phyloP scores from a whole-genome alignment of 441 rosid species.

The Lepidium campestre region DNA sequence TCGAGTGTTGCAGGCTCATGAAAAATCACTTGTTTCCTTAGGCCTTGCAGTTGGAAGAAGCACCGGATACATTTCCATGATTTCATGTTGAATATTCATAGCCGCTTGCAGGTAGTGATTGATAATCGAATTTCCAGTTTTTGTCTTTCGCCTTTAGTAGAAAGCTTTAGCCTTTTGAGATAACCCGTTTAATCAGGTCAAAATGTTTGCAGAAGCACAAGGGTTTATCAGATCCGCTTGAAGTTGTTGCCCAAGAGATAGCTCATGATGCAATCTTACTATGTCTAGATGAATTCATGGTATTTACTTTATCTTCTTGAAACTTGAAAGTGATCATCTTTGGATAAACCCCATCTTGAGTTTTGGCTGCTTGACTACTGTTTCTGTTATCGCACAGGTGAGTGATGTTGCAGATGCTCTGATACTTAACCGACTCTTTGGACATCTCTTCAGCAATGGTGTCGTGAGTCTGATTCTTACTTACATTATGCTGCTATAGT shows the following conservation, averaged over 20 bases:
- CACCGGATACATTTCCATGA: conserved; percentile 97
- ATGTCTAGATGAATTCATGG: conserved; percentile 97
- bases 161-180: conserved; percentile 4
- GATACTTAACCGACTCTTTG: conserved; percentile 78
- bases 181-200: background rate
- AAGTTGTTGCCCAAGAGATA: conserved; percentile 96
- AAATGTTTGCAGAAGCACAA: conserved; percentile 67
- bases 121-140: background rate
- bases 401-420: conserved; percentile 67
- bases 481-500: background rate
- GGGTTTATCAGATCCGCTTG: conserved; percentile 96
- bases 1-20: background rate
- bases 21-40: conserved; percentile 22
- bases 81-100: conserved; percentile 93
- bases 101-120: conserved; percentile 81
- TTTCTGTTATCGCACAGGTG: conserved; percentile 17
- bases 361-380: background rate
- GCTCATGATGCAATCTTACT: conserved; percentile 84
- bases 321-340: background rate
- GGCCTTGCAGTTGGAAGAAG: conserved; percentile 94
- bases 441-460: conserved; percentile 81
- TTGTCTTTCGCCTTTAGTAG: background rate
- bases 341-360: background rate
- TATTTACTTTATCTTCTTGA: conserved; percentile 24
- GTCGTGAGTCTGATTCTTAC: conserved; percentile 50